Evolutionary conservation across 2,329 filamentous ascomycete species (phyloP), one percentile per base, ranked within the genome.

Genomic region (Ceratocystiopsis sp.): DNA sequence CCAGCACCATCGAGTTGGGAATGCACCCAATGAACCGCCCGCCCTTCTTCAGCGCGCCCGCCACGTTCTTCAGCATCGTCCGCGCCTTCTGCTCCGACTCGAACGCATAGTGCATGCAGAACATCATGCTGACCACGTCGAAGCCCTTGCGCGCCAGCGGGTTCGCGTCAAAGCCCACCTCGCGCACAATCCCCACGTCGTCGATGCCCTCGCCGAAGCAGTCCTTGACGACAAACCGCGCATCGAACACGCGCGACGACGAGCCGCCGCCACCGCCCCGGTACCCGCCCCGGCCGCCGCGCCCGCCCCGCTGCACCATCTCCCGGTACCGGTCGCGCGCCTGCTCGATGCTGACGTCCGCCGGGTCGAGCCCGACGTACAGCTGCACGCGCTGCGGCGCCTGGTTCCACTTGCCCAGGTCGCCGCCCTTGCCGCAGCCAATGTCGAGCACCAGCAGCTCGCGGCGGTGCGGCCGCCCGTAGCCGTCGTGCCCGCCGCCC

Each of bases 71-170:
- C 44, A 98, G 70, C 91, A 98, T 96, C 49, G 76, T 83, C 38
- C 85, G 76, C 2, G 89, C 85, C 60, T 94, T 93, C 40, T 76
- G 74, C 59, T 98, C 89, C 42, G 70, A 84, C 65, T 96, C 91
- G 53, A 96, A 98, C 7, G 91, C 87, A 59, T 98, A 98, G 63
- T 98, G 91, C 78, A 98, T 91, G 55, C 86, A 93, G 61, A 98
- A 98, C 91, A 98, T 98, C 75, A 94, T 94, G 56, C 81, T 86
- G 49, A 98, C 89, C 37, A 96, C 83, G 57, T 98, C 91, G 53
- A 96, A 98, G 4, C 89, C 87, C 44, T 80, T 80, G 42, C 75
- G 75, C 48, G 73, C 72, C 62, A 78, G 60, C 76, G 82, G 63
- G 66, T 83, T 53, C 65, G 78, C 67, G 54, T 93, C 84, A 52